Evolutionary conservation across 176 grass and related monocot species (phyloP).

Genomic region (Luzula sylvatica): DNA sequence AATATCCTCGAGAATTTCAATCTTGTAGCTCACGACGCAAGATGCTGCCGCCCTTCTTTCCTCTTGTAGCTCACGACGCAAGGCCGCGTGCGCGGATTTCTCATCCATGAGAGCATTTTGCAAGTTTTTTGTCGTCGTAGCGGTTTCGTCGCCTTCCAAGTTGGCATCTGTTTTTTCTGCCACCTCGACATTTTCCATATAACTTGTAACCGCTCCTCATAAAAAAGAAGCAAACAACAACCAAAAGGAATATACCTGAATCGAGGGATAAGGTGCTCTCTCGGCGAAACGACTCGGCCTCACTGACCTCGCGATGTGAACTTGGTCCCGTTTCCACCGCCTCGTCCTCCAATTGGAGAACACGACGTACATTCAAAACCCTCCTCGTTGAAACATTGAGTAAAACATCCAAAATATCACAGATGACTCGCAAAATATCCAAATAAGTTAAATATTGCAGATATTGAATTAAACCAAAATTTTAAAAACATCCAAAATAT

Average conservation of each 20-base stretch:
- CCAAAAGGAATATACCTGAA: too few species aligned
- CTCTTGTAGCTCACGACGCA: constrained; percentile 3
- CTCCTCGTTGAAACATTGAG: constrained; percentile 7
- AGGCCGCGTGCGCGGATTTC: constrained; percentile 2
- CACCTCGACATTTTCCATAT: background rate
- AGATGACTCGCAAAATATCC: too few species aligned
- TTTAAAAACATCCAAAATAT: too few species aligned
- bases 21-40: constrained; percentile 1
- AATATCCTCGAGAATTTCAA: constrained; percentile 14
- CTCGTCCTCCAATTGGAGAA: constrained; percentile 8
- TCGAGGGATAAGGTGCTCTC: constrained; percentile 17
- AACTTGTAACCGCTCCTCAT: constrained; percentile 9
- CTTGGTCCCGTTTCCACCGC: background rate
- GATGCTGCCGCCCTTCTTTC: constrained; percentile 21
- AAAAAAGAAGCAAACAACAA: too few species aligned
- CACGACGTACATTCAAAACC: background rate
- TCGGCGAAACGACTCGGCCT: constrained; percentile 3
- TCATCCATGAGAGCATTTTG: constrained; percentile 9
- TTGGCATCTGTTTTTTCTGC: constrained; percentile 3
- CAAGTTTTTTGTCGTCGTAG: constrained; percentile 1
- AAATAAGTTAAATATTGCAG: too few species aligned
- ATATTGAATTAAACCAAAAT: too few species aligned
- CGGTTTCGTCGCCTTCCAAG: constrained; percentile 6
- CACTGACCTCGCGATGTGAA: background rate
- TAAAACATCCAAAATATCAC: too few species aligned